These are phyloP conservation scores for Neonectria magnoliae DNA, from an alignment of 2,329 filamentous ascomycete species.

Conservation along the genomic window DNA sequence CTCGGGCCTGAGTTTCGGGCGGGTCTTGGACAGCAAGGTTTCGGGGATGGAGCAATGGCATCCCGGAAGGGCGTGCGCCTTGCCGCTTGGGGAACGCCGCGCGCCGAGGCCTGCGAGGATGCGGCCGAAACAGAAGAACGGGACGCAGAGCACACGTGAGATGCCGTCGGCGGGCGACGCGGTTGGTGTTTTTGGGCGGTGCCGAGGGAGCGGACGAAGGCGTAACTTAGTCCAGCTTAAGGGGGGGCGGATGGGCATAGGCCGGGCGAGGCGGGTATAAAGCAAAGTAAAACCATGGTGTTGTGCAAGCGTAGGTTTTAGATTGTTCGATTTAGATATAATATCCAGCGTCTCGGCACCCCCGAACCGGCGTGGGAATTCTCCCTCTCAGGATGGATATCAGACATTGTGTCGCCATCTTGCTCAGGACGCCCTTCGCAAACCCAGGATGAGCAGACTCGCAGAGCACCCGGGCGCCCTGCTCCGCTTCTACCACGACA, in stretches of 20 bases:
- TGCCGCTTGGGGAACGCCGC: constrained; percentile 38
- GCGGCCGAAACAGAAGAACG: too few relatives aligned
- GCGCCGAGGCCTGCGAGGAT: constrained; percentile 18
- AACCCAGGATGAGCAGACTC: constrained; percentile 1
- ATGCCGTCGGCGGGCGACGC: constrained; percentile 29
- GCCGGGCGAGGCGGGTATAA: constrained; percentile 7
- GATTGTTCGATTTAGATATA: constrained; percentile 2
- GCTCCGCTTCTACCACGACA: constrained; percentile 4
- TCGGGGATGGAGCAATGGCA: constrained; percentile 19
- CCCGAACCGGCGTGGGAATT: not conserved
- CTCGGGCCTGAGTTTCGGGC: not conserved
- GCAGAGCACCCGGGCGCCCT: not conserved
- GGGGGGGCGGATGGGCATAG: constrained; percentile 1
- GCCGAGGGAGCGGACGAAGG: not conserved
- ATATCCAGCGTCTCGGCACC: not conserved
- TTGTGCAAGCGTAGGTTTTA: not conserved
- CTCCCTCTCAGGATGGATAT: not conserved
- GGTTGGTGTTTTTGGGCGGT: not conserved
- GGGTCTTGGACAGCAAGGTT: constrained; percentile 32
- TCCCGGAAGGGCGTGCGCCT: constrained; percentile 13
- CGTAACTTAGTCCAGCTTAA: not conserved
- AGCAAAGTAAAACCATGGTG: not conserved
- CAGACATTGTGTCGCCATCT: not conserved
- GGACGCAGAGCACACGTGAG: constrained; percentile 20
- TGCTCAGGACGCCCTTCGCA: not conserved